phyloP scores from a whole-genome alignment of 805 yeast species.

The Cyberlindnera amylophila region DNA sequence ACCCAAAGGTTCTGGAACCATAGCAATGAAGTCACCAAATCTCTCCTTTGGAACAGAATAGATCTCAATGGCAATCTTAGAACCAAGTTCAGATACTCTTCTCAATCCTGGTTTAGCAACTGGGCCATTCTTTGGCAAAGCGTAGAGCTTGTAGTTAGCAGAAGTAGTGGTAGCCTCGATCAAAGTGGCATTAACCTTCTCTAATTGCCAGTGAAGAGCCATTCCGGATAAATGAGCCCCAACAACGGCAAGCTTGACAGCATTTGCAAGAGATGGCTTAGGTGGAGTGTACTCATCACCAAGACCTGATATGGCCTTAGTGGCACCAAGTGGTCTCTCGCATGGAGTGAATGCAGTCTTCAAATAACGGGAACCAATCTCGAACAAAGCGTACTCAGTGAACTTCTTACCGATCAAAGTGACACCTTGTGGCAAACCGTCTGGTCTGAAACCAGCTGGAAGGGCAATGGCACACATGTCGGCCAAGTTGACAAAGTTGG shows the following conservation, averaged over 20 bases:
- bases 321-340: constrained; percentile 57
- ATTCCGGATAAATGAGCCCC: constrained; percentile 92
- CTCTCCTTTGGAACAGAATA: constrained; percentile 75
- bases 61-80: constrained; percentile 69
- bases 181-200: constrained; percentile 74
- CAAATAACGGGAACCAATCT: constrained; percentile 73
- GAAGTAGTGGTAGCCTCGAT: constrained; percentile 67
- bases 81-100: constrained; percentile 48
- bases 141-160: constrained; percentile 68
- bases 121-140: constrained; percentile 79
- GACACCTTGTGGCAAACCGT: constrained; percentile 88
- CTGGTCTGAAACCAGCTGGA: constrained; percentile 85
- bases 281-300: constrained; percentile 43
- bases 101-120: constrained; percentile 86
- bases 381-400: constrained; percentile 84
- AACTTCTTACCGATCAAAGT: constrained; percentile 79
- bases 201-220: constrained; percentile 91
- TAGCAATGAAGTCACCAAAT: constrained; percentile 78
- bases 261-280: constrained; percentile 37
- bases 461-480: constrained; percentile 89
- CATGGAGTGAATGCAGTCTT: constrained; percentile 39
- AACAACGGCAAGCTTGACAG: constrained; percentile 75
- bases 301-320: constrained; percentile 27
- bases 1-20: constrained; percentile 94
- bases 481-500: constrained; percentile 92